phyloP scores from a whole-genome alignment of 371 early-diverging fungal genomes.

The Rhizopus microsporus region DNA sequence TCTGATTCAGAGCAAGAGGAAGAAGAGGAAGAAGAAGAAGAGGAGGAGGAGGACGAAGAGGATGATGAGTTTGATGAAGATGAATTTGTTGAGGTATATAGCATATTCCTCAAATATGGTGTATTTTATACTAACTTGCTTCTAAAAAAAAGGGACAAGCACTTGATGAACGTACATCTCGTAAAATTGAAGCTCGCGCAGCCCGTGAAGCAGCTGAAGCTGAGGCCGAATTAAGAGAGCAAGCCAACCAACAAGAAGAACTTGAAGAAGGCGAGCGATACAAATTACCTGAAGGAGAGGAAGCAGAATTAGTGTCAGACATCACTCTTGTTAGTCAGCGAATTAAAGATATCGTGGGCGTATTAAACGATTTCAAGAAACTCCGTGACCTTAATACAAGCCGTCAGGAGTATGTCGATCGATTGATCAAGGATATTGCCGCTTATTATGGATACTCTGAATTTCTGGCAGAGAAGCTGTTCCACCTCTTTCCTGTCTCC shows the following conservation, averaged over 20 bases:
- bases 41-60: conserved; percentile 35
- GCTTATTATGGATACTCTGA: conserved; percentile 96
- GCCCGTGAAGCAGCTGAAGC: conserved; percentile 58
- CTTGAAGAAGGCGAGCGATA: conserved; percentile 69
- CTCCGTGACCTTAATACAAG: conserved; percentile 75
- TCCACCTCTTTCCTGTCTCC: conserved; percentile 86
- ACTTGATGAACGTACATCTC: conserved; percentile 74
- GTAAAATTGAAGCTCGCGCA: conserved; percentile 64
- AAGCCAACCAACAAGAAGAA: conserved; percentile 77
- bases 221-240: conserved; percentile 74
- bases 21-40: conserved; percentile 36
- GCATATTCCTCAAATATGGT: neutral
- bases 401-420: conserved; percentile 84
- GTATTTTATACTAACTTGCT: neutral
- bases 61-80: conserved; percentile 40
- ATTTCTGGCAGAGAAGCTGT: conserved; percentile 90
- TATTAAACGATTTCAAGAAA: conserved; percentile 85
- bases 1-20: conserved; percentile 57
- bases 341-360: conserved; percentile 86
- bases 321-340: conserved; percentile 77
- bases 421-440: conserved; percentile 85
- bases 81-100: conserved; percentile 13
- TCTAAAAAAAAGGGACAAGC: conserved; percentile 30
- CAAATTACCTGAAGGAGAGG: conserved; percentile 70
- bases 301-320: conserved; percentile 66